Conservation (phyloP, 495 filamentous ascomycete genomes). For the Sordaria brevicollis region DNA sequence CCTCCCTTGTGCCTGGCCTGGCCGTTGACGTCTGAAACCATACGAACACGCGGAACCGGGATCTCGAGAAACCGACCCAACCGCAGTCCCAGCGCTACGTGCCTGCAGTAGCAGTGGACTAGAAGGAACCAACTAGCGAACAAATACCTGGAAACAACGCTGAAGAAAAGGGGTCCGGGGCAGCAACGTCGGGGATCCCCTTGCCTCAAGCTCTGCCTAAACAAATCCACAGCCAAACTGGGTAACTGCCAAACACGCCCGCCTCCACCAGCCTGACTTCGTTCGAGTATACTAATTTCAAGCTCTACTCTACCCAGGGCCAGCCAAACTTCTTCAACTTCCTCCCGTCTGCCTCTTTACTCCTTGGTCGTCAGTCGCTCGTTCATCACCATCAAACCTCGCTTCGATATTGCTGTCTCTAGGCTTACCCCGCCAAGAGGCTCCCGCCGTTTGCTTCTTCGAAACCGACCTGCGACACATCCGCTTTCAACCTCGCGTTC, state of each 20-base stretch:
- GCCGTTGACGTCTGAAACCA: neutral
- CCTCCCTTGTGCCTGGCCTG: neutral
- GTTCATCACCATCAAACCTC: neutral
- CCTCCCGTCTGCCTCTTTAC: neutral
- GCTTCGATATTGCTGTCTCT: neutral
- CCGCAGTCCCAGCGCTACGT: neutral
- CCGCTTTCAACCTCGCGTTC: neutral
- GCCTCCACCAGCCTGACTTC: neutral
- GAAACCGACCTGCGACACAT: neutral
- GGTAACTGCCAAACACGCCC: neutral
- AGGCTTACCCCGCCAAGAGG: neutral
- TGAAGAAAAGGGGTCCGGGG: neutral
- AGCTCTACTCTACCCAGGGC: neutral
- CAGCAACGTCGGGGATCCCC: neutral
- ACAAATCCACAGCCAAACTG: neutral
- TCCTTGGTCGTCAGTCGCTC: neutral
- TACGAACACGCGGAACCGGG: neutral
- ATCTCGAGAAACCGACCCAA: neutral
- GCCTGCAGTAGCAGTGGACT: neutral
- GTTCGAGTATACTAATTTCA: neutral
- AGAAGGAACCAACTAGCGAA: neutral
- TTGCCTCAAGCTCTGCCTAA: neutral
- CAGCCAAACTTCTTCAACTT: neutral
- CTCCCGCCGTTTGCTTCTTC: neutral
- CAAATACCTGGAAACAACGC: neutral